Percentiles rank a stretch among this genome's conserved stretches.
phyloP scores from a whole-genome alignment of 371 early-diverging fungal species.

The Syncephalis plumigaleata region DNA sequence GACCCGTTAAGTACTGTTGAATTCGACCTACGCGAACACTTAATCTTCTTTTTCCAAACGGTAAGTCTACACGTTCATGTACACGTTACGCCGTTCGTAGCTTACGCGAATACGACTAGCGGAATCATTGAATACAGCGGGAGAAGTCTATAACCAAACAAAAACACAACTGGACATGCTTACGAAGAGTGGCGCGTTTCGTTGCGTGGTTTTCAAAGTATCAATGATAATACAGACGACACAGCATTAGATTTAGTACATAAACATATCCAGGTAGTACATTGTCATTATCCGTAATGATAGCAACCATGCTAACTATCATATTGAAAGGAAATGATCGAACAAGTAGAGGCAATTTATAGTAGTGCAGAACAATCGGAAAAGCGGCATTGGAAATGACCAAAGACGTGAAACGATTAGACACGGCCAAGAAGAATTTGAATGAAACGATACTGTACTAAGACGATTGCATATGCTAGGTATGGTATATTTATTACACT shows the following conservation, averaged over 20 bases:
- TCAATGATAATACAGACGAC: not conserved
- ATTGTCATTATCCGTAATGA: constrained; percentile 4
- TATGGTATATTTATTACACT: too few species aligned
- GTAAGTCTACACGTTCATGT: constrained; percentile 11
- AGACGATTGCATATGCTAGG: constrained; percentile 78
- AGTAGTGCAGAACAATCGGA: constrained; percentile 71
- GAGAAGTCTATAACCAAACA: not conserved
- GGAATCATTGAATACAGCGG: not conserved
- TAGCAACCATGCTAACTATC: not conserved
- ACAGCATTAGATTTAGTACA: constrained; percentile 3
- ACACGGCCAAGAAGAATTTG: constrained; percentile 82
- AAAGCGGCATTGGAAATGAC: constrained; percentile 84
- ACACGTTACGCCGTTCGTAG: not conserved
- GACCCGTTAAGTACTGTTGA: constrained; percentile 52
- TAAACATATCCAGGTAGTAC: constrained; percentile 2
- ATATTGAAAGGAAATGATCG: constrained; percentile 44
- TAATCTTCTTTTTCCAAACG: constrained; percentile 67
- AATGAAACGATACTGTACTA: constrained; percentile 63
- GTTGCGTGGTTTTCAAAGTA: not conserved
- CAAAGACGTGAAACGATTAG: constrained; percentile 83
- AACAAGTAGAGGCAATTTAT: constrained; percentile 64
- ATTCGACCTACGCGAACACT: constrained; percentile 58
- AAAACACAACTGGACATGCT: not conserved
- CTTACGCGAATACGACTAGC: not conserved
- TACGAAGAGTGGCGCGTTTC: not conserved